phyloP scores from a whole-genome alignment of 78 protist genomes.

The Cavenderia fasciculata region DNA sequence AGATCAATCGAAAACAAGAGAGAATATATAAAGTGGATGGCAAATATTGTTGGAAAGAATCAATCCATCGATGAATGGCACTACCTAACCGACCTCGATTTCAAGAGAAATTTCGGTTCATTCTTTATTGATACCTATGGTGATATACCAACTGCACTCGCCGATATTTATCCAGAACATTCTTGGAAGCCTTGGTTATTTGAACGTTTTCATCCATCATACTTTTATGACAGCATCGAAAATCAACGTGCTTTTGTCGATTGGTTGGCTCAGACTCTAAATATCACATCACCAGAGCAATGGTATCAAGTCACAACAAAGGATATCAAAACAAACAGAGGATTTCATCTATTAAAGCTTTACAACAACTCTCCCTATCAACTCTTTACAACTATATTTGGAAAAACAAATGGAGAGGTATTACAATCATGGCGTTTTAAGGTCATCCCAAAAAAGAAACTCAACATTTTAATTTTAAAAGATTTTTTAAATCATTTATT shows the following conservation, averaged over 20 bases:
- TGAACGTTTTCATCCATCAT: not conserved
- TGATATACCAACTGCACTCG: not conserved
- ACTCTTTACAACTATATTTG: not conserved
- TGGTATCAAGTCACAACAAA: not conserved
- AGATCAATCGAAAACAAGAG: not conserved
- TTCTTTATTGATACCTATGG: not conserved
- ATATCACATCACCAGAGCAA: not conserved
- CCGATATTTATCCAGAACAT: not conserved
- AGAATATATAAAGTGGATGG: constrained; percentile 19
- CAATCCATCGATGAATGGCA: not conserved
- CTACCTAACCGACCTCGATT: not conserved
- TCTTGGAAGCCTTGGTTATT: constrained; percentile 64
- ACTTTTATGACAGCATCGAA: not conserved
- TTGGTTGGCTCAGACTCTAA: not conserved
- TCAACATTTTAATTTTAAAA: not conserved
- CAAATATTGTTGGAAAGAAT: not conserved
- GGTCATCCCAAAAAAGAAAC: not conserved
- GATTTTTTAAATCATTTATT: not conserved
- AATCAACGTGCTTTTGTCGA: not conserved
- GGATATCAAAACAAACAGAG: not conserved
- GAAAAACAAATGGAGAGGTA: not conserved
- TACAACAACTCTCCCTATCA: not conserved
- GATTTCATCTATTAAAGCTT: not conserved
- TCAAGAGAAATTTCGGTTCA: constrained; percentile 8
- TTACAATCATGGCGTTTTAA: constrained; percentile 25